phyloP scores from a whole-genome alignment of 2,329 filamentous ascomycete genomes.

The Coniochaeta ligniaria region DNA sequence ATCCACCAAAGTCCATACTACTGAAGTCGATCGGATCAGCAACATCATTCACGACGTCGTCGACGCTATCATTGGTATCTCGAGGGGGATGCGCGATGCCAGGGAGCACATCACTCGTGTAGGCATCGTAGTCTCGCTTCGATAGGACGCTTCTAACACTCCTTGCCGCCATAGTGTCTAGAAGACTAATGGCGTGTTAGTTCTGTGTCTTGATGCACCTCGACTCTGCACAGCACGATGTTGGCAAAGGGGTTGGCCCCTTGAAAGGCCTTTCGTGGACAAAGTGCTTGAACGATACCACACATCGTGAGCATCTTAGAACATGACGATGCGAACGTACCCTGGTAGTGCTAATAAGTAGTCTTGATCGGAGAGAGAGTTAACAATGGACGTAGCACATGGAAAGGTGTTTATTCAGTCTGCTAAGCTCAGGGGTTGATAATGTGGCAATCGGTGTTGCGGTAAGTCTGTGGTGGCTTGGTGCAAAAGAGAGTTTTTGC shows the following conservation, averaged over 20 bases:
- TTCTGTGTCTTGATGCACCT: not conserved
- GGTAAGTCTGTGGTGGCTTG: too few relatives aligned
- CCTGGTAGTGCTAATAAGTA: not conserved
- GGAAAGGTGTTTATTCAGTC: not conserved
- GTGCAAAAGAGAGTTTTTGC: too few relatives aligned
- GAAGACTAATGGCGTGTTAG: not conserved
- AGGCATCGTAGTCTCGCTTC: not conserved
- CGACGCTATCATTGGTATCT: not conserved
- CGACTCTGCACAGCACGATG: too few relatives aligned
- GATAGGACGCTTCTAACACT: not conserved
- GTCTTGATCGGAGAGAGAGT: not conserved
- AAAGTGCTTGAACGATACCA: not conserved
- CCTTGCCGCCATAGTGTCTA: not conserved
- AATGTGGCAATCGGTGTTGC: not conserved
- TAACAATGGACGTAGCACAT: not conserved
- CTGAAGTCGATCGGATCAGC: not conserved
- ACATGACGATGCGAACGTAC: not conserved
- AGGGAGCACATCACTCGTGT: not conserved
- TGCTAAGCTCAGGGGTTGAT: not conserved
- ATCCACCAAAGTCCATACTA: not conserved
- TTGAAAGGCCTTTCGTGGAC: too few relatives aligned
- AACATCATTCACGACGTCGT: not conserved
- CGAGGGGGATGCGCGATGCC: not conserved
- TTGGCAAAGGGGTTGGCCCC: too few relatives aligned
- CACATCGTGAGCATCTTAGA: not conserved